These are phyloP conservation scores for Cyberlindnera mississippiensis DNA, from an alignment of 805 yeast species.

Conservation along the genomic window DNA sequence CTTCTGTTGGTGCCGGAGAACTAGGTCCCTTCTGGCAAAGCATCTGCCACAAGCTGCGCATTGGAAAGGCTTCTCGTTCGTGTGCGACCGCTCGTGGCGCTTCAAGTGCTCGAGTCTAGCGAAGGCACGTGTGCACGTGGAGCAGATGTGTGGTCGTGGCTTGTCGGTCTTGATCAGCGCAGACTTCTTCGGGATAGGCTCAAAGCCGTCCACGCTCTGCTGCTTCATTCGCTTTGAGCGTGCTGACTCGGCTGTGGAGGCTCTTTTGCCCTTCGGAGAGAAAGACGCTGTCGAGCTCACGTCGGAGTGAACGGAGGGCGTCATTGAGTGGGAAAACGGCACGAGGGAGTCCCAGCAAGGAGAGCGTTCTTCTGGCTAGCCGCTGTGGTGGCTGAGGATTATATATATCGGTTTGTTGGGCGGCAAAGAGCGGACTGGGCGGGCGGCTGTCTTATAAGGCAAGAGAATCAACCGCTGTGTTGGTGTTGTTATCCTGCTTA, in stretches of 20 bases:
- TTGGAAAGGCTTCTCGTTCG: conserved; percentile 93
- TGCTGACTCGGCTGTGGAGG: conserved; percentile 2
- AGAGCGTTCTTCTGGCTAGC: too few species aligned
- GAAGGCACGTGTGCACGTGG: conserved; percentile 90
- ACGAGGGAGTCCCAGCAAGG: too few species aligned
- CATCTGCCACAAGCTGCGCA: conserved; percentile 96
- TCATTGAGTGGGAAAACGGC: too few species aligned
- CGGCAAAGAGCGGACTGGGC: not conserved
- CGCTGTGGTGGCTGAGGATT: too few species aligned
- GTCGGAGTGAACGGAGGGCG: not conserved
- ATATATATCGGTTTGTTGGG: too few species aligned
- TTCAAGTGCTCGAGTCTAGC: conserved; percentile 92
- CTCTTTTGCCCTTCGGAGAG: conserved; percentile 5
- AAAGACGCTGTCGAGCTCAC: not conserved
- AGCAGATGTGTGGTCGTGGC: conserved; percentile 90
- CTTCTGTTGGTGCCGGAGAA: conserved; percentile 92
- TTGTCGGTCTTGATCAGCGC: conserved; percentile 83
- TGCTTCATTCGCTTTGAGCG: conserved; percentile 20
- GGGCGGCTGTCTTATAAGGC: not conserved
- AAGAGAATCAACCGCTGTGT: too few species aligned
- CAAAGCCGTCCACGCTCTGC: conserved; percentile 31
- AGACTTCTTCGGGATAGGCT: conserved; percentile 84
- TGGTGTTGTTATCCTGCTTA: too few species aligned
- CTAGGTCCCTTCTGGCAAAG: conserved; percentile 86
- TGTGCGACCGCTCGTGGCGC: conserved; percentile 91